phyloP scores from a whole-genome alignment of 768 basidiomycete genomes.

The Boletellus ananiceps region DNA sequence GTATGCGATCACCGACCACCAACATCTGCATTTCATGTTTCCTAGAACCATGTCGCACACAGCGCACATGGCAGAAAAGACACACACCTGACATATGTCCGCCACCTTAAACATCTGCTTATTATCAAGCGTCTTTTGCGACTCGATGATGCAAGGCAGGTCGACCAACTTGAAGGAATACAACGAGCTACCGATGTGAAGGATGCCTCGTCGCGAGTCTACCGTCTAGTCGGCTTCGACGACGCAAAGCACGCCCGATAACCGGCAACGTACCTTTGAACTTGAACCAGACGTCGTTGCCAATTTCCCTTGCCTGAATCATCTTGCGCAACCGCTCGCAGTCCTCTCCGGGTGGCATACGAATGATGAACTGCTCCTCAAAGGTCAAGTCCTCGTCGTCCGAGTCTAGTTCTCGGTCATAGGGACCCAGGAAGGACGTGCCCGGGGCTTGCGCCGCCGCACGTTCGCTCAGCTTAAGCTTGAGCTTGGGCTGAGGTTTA shows the following conservation, averaged over 20 bases:
- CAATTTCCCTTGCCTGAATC: constrained; percentile 71
- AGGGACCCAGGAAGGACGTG: constrained; percentile 84
- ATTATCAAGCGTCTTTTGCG: constrained; percentile 93
- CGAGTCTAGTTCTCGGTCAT: constrained; percentile 92
- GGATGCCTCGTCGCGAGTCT: constrained; percentile 90
- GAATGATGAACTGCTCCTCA: constrained; percentile 94
- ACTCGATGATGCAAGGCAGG: constrained; percentile 88
- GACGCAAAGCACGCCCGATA: neutral
- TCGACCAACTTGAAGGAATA: constrained; percentile 95
- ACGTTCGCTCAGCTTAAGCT: constrained; percentile 83
- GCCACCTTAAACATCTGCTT: constrained; percentile 99
- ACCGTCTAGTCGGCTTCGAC: constrained; percentile 13
- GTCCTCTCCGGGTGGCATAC: constrained; percentile 84
- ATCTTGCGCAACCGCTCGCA: constrained; percentile 76
- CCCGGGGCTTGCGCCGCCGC: constrained; percentile 77
- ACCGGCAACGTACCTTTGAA: constrained; percentile 68
- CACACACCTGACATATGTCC: constrained; percentile 88
- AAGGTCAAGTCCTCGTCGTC: constrained; percentile 93
- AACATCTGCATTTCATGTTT: constrained; percentile 66
- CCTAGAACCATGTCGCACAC: constrained; percentile 11
- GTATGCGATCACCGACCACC: constrained; percentile 72
- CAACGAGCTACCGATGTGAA: constrained; percentile 75
- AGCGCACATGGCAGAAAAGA: constrained; percentile 1
- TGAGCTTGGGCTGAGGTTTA: constrained; percentile 66
- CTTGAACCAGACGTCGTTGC: constrained; percentile 93